Evolutionary conservation across 345 rosid species (phyloP).

Genomic region (Iberis pinnata): DNA sequence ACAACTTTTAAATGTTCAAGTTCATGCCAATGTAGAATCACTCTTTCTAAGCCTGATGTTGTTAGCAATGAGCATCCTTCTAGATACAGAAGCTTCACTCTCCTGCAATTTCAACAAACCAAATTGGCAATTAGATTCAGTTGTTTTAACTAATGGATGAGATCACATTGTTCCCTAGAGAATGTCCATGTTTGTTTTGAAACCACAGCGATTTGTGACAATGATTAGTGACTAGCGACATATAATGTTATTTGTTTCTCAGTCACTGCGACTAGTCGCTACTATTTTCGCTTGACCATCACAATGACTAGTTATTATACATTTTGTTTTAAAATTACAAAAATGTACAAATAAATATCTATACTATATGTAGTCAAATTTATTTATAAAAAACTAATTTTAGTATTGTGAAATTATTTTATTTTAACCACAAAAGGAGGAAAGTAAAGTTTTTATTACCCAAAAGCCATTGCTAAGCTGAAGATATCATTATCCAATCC

Average conservation of each 20-base stretch:
- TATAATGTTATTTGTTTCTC: too few relatives aligned
- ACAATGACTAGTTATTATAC: too few relatives aligned
- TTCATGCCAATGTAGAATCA: slow-evolving; percentile 63
- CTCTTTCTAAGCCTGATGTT: slow-evolving; percentile 65
- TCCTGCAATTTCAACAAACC: slow-evolving; percentile 41
- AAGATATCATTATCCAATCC: slow-evolving; percentile 75
- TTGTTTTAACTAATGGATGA: slow-evolving; percentile 5
- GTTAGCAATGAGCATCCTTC: slow-evolving; percentile 82
- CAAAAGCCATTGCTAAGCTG: slow-evolving; percentile 47
- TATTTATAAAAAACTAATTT: too few relatives aligned
- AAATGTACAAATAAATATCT: too few relatives aligned
- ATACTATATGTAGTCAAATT: too few relatives aligned
- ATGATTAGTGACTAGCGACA: too few relatives aligned
- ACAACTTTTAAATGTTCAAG: slow-evolving; percentile 57
- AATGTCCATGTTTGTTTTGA: too few relatives aligned
- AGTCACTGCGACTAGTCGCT: too few relatives aligned
- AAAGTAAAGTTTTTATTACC: slow-evolving; percentile 36
- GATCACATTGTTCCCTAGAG: not conserved
- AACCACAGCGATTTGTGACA: not conserved
- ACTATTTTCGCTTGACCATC: too few relatives aligned
- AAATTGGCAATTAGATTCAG: slow-evolving; percentile 1
- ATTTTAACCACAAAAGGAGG: not conserved
- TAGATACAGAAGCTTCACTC: slow-evolving; percentile 56
- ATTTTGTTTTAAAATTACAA: too few relatives aligned
- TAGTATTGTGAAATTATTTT: too few relatives aligned